Base-by-base conservation (phyloP, 495 filamentous ascomycete species). In the Penicillium salamii region DNA sequence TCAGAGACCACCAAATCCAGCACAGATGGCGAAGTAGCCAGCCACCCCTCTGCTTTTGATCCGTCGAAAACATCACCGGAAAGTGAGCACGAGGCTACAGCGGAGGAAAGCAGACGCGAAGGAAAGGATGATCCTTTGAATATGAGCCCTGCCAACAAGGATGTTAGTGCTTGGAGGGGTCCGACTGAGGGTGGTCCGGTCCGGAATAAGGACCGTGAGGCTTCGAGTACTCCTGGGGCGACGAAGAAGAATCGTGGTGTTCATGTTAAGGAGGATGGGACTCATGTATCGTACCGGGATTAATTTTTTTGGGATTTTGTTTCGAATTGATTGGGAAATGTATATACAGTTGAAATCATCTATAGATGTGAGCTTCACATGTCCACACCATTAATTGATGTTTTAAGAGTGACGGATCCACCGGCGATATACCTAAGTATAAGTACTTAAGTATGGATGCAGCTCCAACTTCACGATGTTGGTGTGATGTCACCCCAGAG, bases 1-100 rank as follows among this genome's bases (percentile, higher is more conserved):
- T 76, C 71, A 20, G 84, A 88, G 55, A 78, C 76, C 55, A 73
- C 69, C 29, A 79, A 86, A 56, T 74, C 74, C 24, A 83, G 78
- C 4, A 79, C 77, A 7, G 82, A 86, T 48, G 67, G 78, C 52
- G 71, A 74, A 33, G 72, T 78, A 2, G 76, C 80, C 9, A 57
- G 63, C 9, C 70, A 72, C 26, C 58, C 66, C 0, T 66, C 79
- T 0, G 80, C 84, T 0, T 88, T 81, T 53, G 73, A 87, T 57
- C 83, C 84, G 0, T 61, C 65, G 15, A 78, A 69, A 31, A 87
- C 82, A 18, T 56, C 68, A 9, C 84, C 85, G 0, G 78, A 85
- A 62, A 57, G 65, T 24, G 72, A 84, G 59, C 66, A 78, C 21
- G 57, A 69, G 54, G 70, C 43, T 24, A 68, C 57, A 39, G 68